A percentile compares a stretch with the other conserved stretches of the same genome.
These are phyloP conservation scores for Botrytis cinerea DNA, from an alignment of 2,329 filamentous ascomycete species.

Conservation along the genomic window DNA sequence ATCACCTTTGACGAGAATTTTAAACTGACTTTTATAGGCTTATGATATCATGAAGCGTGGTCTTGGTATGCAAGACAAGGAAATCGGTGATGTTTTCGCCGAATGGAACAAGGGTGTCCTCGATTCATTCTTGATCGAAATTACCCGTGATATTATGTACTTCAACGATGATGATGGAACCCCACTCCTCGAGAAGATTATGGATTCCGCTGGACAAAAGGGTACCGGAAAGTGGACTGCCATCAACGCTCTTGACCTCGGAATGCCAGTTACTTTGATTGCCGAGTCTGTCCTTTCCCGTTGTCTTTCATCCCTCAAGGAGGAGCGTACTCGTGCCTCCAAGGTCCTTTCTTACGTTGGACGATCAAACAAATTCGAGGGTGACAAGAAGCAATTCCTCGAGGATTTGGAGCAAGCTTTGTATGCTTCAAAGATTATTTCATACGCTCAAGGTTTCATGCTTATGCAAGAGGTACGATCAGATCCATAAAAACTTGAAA, in stretches of 20 bases:
- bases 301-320: slow-evolving; percentile 92
- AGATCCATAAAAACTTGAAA: background rate
- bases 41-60: slow-evolving; percentile 99
- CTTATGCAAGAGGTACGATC: slow-evolving; percentile 85
- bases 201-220: slow-evolving; percentile 98
- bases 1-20: background rate
- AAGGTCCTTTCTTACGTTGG: slow-evolving; percentile 72
- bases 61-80: slow-evolving; percentile 83
- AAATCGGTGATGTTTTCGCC: slow-evolving; percentile 91
- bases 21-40: slow-evolving; percentile 58
- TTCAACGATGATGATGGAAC: slow-evolving; percentile 94
- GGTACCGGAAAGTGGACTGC: slow-evolving; percentile 99
- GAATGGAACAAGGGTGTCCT: slow-evolving; percentile 99
- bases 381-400: slow-evolving; percentile 90
- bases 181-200: slow-evolving; percentile 95
- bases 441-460: slow-evolving; percentile 99
- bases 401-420: slow-evolving; percentile 98
- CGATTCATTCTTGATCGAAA: slow-evolving; percentile 99
- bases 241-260: slow-evolving; percentile 97
- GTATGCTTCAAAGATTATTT: slow-evolving; percentile 99
- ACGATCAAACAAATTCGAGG: slow-evolving; percentile 77
- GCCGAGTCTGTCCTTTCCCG: slow-evolving; percentile 95
- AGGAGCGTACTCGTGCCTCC: slow-evolving; percentile 82
- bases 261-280: slow-evolving; percentile 97
- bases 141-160: slow-evolving; percentile 98